Percentiles rank a stretch among this genome's conserved stretches.
phyloP scores from a whole-genome alignment of 2,329 filamentous ascomycete genomes.

The Hirsutella thompsonii region DNA sequence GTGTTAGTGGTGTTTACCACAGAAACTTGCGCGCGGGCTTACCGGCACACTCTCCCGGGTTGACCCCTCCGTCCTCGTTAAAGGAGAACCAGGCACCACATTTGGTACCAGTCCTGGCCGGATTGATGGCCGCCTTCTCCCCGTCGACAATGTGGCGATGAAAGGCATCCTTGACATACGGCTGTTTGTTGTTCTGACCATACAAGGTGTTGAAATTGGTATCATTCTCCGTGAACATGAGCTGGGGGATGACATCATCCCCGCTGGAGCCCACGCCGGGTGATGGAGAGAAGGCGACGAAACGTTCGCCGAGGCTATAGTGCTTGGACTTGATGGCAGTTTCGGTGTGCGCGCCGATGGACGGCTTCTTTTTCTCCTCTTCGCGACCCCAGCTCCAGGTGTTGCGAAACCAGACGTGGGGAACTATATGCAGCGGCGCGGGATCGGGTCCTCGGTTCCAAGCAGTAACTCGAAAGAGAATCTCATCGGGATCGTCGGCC shows the following conservation, averaged over 20 bases:
- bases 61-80: slow-evolving; percentile 77
- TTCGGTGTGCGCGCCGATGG: slow-evolving; percentile 52
- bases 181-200: slow-evolving; percentile 61
- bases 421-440: slow-evolving; percentile 84
- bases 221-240: slow-evolving; percentile 93
- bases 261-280: slow-evolving; percentile 69
- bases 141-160: slow-evolving; percentile 76
- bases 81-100: slow-evolving; percentile 86
- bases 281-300: slow-evolving; percentile 76
- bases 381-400: slow-evolving; percentile 94
- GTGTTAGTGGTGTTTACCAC: not conserved
- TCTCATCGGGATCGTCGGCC: slow-evolving; percentile 76
- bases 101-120: slow-evolving; percentile 70
- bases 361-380: slow-evolving; percentile 61
- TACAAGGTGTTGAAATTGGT: slow-evolving; percentile 76
- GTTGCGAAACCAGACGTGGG: slow-evolving; percentile 94
- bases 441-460: slow-evolving; percentile 91
- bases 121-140: slow-evolving; percentile 72
- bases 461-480: slow-evolving; percentile 87
- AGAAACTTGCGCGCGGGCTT: slow-evolving; percentile 17
- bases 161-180: slow-evolving; percentile 92
- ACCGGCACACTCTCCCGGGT: slow-evolving; percentile 83
- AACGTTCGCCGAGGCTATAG: slow-evolving; percentile 67
- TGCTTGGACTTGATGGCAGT: slow-evolving; percentile 68
- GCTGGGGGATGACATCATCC: slow-evolving; percentile 70